Base-by-base conservation (phyloP, 2,329 filamentous ascomycete species). In the Chaetomiaceae sp. region DNA sequence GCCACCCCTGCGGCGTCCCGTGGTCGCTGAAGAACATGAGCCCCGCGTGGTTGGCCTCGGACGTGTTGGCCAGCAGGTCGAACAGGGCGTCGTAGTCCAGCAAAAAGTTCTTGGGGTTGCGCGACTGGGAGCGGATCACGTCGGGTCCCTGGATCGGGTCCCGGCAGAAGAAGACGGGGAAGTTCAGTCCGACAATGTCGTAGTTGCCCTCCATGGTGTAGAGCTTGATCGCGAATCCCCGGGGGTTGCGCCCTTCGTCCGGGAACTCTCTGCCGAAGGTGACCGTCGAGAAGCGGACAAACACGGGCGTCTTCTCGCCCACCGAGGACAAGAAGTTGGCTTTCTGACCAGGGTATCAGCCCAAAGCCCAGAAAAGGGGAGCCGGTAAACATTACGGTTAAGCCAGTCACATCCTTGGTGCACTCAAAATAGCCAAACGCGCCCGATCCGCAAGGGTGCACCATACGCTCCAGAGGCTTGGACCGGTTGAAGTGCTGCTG, bases 151-250 rank as follows among this genome's bases (percentile, higher is more conserved):
- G 88, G 54, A 89, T 80, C 0, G 84, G 80, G 63, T 89, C 85
- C 55, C 88, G 84, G 53, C 88, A 86, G 68, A 88, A 88, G 69
- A 89, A 88, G 8, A 88, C 82, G 0, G 85, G 83, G 43, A 87
- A 87, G 59, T 88, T 84, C 68, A 89, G 88, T 29, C 83, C 84
- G 3, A 87, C 83, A 34, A 87, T 75, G 59, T 89, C 85, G 80
- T 84, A 88, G 61, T 88, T 89, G 4, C 87, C 87, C 61, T 91
- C 87, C 1, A 85, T 73, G 0, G 88, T 90, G 64, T 90, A 91
- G 63, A 88, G 83, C 68, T 88, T 88, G 56, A 89, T 71, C 0
- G 88, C 87, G 58, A 91, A 92, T 1, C 88, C 88, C 34, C 88
- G 82, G 3, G 90, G 85, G 73, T 94, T 88, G 12, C 89, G 81